Evolutionary conservation across 441 rosid genomes (phyloP).

Genomic region (Viola pubescens): DNA sequence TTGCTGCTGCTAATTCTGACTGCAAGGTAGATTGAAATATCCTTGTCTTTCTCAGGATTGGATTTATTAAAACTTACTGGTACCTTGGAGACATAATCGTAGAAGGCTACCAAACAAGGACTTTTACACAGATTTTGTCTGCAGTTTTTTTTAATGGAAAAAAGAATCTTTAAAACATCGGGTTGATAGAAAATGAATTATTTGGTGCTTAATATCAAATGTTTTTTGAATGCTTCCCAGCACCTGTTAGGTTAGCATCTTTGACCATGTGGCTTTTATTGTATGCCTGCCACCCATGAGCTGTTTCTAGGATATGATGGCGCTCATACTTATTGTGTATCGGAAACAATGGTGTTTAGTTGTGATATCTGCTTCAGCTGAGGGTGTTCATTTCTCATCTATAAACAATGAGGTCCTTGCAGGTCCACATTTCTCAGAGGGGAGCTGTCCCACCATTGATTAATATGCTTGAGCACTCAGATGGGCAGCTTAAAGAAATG

Average conservation of each 20-base stretch:
- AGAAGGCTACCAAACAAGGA: too few relatives aligned
- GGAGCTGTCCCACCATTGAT: conserved; percentile 92
- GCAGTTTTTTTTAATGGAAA: too few relatives aligned
- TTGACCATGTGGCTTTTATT: too few relatives aligned
- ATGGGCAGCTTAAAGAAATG: conserved; percentile 90
- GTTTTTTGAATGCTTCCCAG: neutral
- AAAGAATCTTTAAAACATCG: too few relatives aligned
- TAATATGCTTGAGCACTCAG: conserved; percentile 80
- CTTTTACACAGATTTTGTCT: too few relatives aligned
- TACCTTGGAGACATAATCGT: too few relatives aligned
- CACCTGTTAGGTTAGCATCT: too few relatives aligned
- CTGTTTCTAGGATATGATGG: too few relatives aligned
- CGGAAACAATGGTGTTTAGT: neutral
- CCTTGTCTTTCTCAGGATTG: conserved; percentile 1
- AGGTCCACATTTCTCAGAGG: conserved; percentile 96
- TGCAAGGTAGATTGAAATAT: conserved; percentile 57
- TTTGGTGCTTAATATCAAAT: neutral
- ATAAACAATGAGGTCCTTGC: conserved; percentile 17
- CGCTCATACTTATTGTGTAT: too few relatives aligned
- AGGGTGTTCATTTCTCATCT: too few relatives aligned
- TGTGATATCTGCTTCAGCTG: neutral
- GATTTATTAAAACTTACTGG: neutral
- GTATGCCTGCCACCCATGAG: too few relatives aligned
- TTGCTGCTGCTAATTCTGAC: conserved; percentile 94
- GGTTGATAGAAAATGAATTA: too few relatives aligned